Evolutionary conservation across 805 yeast genomes (phyloP), one percentile per base, ranked within the genome.

Genomic region (Metschnikowia corniflorae): DNA sequence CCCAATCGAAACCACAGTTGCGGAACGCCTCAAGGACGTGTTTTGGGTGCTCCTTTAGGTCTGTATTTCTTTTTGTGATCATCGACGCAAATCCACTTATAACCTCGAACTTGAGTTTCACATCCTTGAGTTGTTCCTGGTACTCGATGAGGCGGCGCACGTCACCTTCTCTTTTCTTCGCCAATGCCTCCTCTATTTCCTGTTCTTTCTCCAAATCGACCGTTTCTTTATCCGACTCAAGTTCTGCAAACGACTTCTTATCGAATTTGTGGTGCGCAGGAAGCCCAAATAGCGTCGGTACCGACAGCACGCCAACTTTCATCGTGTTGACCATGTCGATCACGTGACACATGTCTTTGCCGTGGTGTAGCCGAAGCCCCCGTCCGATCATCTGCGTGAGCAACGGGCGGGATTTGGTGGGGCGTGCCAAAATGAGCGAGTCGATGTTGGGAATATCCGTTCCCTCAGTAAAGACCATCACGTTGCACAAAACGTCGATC

Each of bases 371-470:
- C 24, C 97, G 62, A 26, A 89, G 61, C 0, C 97, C 97, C 38
- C 97, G 68, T 0, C 97, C 97, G 14, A 89, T 72, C 96, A 89
- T 89, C 54, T 89, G 97, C 13, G 79, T 70, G 24, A 86, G 60
- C 28, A 89, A 60, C 0, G 83, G 77, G 21, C 78, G 62, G 1
- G 96, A 88, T 40, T 71, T 71, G 0, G 96, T 85, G 2, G 96
- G 96, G 22, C 96, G 63, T 3, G 86, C 84, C 21, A 89, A 58
- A 19, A 89, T 66, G 9, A 89, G 64, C 20, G 87, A 80, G 53
- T 89, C 97, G 39, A 88, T 82, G 43, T 80, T 80, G 3, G 97
- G 97, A 14, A 91, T 80, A 61, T 89, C 97, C 0, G 97, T 87
- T 0, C 97, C 97, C 57, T 89, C 97, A 0, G 96, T 89, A 49